Conservation (phyloP, 768 basidiomycete species). For the Boletales sp. region DNA sequence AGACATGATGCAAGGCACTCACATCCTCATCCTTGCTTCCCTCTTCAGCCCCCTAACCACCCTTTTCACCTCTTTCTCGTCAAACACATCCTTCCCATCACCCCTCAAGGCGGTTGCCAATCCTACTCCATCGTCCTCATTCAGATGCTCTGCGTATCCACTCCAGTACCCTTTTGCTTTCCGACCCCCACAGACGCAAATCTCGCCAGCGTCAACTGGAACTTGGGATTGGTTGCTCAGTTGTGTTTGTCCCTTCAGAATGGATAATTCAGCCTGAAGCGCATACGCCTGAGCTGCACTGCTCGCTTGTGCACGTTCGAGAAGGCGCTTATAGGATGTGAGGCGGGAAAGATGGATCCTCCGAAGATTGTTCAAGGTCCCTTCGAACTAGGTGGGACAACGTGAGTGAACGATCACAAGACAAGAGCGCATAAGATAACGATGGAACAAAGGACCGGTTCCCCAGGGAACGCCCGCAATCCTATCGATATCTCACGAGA, state of each 20-base stretch:
- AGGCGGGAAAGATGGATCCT: slow-evolving; percentile 52
- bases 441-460: not conserved
- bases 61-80: slow-evolving; percentile 65
- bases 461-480: too few species aligned
- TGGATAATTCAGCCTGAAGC: slow-evolving; percentile 73
- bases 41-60: slow-evolving; percentile 57
- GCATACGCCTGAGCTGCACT: slow-evolving; percentile 83
- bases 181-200: slow-evolving; percentile 57
- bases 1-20: slow-evolving; percentile 28
- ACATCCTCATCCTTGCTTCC: slow-evolving; percentile 75
- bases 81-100: slow-evolving; percentile 52
- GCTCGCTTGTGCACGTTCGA: slow-evolving; percentile 76
- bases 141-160: slow-evolving; percentile 50
- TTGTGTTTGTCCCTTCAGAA: slow-evolving; percentile 50
- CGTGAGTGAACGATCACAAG: slow-evolving; percentile 1
- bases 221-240: slow-evolving; percentile 9
- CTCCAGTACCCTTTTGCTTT: slow-evolving; percentile 69
- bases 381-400: slow-evolving; percentile 37
- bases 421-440: not conserved
- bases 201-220: slow-evolving; percentile 23
- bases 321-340: slow-evolving; percentile 70
- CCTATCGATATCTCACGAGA: not conserved
- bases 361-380: slow-evolving; percentile 38
- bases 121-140: slow-evolving; percentile 43
- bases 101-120: slow-evolving; percentile 48